A percentile compares a stretch with the other conserved stretches of the same genome.
phyloP scores from a whole-genome alignment of 2,329 filamentous ascomycete genomes.

The Bipolaris bicolor region DNA sequence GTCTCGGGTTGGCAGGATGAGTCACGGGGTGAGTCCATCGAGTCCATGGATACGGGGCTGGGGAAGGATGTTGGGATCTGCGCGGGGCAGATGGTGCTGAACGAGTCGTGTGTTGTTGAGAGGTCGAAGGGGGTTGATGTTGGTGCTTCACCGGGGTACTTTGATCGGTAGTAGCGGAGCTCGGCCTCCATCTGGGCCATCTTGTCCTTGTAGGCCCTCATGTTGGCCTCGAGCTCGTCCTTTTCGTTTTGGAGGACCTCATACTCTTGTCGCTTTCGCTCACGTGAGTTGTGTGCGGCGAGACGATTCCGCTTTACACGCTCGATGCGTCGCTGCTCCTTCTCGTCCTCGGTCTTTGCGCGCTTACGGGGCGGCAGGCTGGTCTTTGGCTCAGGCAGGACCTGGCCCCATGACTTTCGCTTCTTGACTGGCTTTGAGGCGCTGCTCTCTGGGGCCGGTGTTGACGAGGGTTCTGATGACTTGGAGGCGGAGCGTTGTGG shows the following conservation, averaged over 20 bases:
- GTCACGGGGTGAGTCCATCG: slow-evolving; percentile 49
- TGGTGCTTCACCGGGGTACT: slow-evolving; percentile 40
- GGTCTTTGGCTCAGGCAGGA: slow-evolving; percentile 94
- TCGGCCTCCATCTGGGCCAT: slow-evolving; percentile 58
- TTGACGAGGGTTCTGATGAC: slow-evolving; percentile 26
- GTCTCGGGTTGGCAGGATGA: slow-evolving; percentile 49
- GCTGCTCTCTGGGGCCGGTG: slow-evolving; percentile 30
- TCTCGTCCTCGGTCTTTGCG: slow-evolving; percentile 98
- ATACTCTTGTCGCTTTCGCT: slow-evolving; percentile 89
- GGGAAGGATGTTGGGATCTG: slow-evolving; percentile 44
- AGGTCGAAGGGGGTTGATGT: slow-evolving; percentile 28
- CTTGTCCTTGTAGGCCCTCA: slow-evolving; percentile 60
- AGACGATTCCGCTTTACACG: slow-evolving; percentile 95
- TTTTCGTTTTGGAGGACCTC: slow-evolving; percentile 77
- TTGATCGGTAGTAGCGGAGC: slow-evolving; percentile 48
- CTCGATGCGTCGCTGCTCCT: slow-evolving; percentile 96
- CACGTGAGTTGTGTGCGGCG: slow-evolving; percentile 93
- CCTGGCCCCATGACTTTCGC: slow-evolving; percentile 98
- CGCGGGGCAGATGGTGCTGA: slow-evolving; percentile 46
- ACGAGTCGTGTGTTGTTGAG: slow-evolving; percentile 28
- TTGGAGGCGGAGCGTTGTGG: slow-evolving; percentile 24
- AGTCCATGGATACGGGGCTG: slow-evolving; percentile 48
- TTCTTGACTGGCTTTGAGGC: slow-evolving; percentile 76
- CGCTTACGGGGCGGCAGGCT: slow-evolving; percentile 95
- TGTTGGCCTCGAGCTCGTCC: slow-evolving; percentile 67